Evolutionary conservation across 805 yeast genomes (phyloP).

Genomic region (Starmerella gropengiesseri): DNA sequence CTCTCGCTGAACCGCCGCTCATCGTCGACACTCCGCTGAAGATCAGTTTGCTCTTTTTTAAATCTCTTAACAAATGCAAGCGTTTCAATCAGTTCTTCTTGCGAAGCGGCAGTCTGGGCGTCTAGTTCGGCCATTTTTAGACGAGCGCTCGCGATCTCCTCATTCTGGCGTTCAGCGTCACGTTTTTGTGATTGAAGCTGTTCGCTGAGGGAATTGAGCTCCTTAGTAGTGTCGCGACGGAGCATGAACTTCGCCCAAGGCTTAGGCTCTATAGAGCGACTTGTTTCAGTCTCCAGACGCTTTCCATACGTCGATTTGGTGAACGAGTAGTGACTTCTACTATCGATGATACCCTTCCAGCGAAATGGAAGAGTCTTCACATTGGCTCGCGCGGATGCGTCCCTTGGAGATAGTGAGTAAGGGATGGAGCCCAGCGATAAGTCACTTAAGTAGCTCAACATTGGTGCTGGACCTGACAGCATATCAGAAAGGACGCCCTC

Average conservation of each 20-base stretch:
- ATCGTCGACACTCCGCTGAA: too few species aligned
- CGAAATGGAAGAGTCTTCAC: background rate
- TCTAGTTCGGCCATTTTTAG: too few species aligned
- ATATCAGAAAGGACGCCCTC: conserved; percentile 70
- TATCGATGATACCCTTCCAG: conserved; percentile 3
- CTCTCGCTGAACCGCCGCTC: too few species aligned
- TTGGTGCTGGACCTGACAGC: conserved; percentile 60
- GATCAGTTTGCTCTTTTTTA: too few species aligned
- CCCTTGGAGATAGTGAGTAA: conserved; percentile 39
- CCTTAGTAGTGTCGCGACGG: background rate
- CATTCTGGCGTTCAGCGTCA: background rate
- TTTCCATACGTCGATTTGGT: conserved; percentile 11
- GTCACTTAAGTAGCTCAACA: conserved; percentile 34
- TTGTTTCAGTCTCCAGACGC: conserved; percentile 1
- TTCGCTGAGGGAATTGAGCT: background rate
- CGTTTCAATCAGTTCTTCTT: too few species aligned
- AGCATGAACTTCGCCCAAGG: conserved; percentile 15
- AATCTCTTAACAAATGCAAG: too few species aligned
- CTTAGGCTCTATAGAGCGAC: background rate
- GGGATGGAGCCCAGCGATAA: conserved; percentile 45
- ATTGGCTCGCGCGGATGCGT: background rate
- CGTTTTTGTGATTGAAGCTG: background rate
- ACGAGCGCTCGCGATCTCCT: too few species aligned
- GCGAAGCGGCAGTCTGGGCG: too few species aligned
- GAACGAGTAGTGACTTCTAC: background rate